phyloP scores from a whole-genome alignment of 192 early-diverging fungal genomes.

The Neocallimastix lanati region DNA sequence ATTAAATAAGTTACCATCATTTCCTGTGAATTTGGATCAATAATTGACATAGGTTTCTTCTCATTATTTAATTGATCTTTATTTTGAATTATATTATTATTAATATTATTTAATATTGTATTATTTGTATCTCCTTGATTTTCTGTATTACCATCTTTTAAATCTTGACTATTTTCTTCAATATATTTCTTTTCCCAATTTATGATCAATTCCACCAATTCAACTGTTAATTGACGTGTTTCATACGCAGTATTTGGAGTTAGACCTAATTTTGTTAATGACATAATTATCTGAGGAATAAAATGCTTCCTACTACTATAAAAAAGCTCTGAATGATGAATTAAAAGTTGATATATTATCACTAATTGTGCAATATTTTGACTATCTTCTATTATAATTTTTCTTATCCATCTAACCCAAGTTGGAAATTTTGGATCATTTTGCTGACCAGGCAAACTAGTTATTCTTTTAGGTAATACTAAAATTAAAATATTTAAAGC shows the following conservation, averaged over 20 bases:
- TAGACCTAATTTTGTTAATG: constrained; percentile 71
- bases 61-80: too few species aligned
- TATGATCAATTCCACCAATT: constrained; percentile 75
- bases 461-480: constrained; percentile 66
- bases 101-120: neutral
- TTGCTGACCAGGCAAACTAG: constrained; percentile 8
- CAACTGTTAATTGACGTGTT: constrained; percentile 64
- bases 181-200: constrained; percentile 69
- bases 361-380: constrained; percentile 67
- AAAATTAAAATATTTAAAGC: constrained; percentile 86
- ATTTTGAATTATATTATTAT: too few species aligned
- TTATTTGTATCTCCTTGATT: neutral
- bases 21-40: neutral
- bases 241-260: constrained; percentile 70
- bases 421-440: constrained; percentile 29
- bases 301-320: constrained; percentile 80
- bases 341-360: constrained; percentile 78
- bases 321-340: constrained; percentile 74
- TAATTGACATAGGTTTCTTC: neutral
- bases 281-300: constrained; percentile 68
- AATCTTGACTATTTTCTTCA: constrained; percentile 11
- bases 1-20: neutral
- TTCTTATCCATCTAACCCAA: constrained; percentile 75
- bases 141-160: constrained; percentile 8
- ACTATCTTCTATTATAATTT: constrained; percentile 83